Base-by-base conservation (phyloP, 1,139 yeast species). In the Saccharomyces hybrid region DNA sequence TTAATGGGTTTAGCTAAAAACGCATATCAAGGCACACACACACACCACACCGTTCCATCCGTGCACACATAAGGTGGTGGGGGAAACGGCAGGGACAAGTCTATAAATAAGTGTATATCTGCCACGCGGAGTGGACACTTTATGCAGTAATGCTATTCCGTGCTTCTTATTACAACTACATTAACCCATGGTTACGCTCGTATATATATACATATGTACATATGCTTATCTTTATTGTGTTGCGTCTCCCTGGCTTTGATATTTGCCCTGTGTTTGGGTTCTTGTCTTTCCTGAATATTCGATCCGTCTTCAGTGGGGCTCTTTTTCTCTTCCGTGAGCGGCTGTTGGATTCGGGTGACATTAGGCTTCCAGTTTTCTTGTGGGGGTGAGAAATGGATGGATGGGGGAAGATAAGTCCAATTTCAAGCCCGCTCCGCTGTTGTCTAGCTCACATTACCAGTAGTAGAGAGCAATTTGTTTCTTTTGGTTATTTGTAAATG, bases 1-100 rank as follows among this genome's bases (percentile, higher is more conserved):
- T 44, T 61, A 48, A 50, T 16, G 27, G 9, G 14, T 19, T 26
- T 14, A 41, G 29, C 48, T n/a, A 32, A 32, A 24, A 24, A 8
- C 4, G 28, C 26, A 24, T 9, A 12, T 44, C 11, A 21, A 21
- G 14, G 9, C 8, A 9, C 26, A 44, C 49, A 29, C 48, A 51
- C 24, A 32, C 29, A 21, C 21, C 21, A 14, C 24, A 27, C 27
- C 19, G 34, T 16, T 48, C 21, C 47, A 34, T 31, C 41, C 26
- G 27, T 44, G n/a, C n/a, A 21, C 9, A 21, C 28, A 44, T 11
- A 24, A 21, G 14, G 16, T 24, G 26, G 26, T 2, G 26, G 19
- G 19, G 12, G 12, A 16, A 38, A 38, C 44, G 19, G 5, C 19
- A 7, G 6, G 26, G 9, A 2, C 24, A 8, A 4, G 44, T 38